Conservation (phyloP, 2,329 filamentous ascomycete species). For the Microcyclosporella mali region DNA sequence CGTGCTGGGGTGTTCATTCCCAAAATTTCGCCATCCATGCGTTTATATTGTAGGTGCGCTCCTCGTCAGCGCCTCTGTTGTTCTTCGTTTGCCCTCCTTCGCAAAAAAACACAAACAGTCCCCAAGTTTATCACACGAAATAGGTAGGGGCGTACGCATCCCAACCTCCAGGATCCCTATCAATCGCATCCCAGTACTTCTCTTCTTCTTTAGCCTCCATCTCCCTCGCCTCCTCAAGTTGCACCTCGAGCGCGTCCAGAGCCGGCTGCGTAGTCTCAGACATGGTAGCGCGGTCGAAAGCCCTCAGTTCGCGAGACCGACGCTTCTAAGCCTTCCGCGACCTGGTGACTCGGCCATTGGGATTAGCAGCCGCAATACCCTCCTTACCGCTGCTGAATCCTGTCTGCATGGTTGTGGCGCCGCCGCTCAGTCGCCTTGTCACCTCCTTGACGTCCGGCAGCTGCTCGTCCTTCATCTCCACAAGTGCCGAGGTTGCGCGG, state of each 20-base stretch:
- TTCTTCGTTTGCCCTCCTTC: neutral
- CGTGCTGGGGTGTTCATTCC: no score
- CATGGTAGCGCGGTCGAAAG: conserved; percentile 17
- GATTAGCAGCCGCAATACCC: conserved; percentile 37
- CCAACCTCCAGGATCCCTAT: conserved; percentile 6
- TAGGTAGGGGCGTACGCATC: neutral
- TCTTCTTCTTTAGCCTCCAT: neutral
- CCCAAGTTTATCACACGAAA: conserved; percentile 7
- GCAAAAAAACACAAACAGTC: no score
- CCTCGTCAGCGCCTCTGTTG: neutral
- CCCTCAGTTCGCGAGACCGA: conserved; percentile 12
- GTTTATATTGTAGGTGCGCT: neutral
- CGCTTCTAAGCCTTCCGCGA: conserved; percentile 61
- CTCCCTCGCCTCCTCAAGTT: conserved; percentile 1
- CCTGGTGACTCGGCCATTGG: conserved; percentile 57
- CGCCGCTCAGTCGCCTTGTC: conserved; percentile 47
- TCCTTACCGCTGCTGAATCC: conserved; percentile 33
- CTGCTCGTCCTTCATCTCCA: conserved; percentile 74
- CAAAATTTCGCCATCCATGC: conserved; percentile 1
- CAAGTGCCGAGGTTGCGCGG: conserved; percentile 76
- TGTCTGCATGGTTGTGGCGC: conserved; percentile 25
- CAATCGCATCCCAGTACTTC: conserved; percentile 1
- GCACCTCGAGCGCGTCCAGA: conserved; percentile 1
- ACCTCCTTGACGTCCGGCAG: conserved; percentile 50
- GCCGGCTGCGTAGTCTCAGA: conserved; percentile 1